Base-by-base conservation (phyloP, 371 early-diverging fungal species). In the Batrachochytrium dendrobatidis region DNA sequence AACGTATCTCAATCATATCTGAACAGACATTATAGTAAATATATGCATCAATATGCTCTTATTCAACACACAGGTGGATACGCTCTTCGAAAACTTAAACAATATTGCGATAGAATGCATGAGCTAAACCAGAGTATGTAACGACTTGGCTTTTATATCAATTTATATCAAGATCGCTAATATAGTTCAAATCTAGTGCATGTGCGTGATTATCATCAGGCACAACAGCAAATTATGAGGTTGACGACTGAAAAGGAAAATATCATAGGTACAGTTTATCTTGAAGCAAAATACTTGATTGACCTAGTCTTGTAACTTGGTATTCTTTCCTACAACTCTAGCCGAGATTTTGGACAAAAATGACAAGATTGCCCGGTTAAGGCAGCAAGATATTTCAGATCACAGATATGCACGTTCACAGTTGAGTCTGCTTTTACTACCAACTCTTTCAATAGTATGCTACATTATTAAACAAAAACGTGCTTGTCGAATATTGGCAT, bases 51-150 rank as follows among this genome's bases (percentile, higher is more conserved):
- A 39, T 39, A 20, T 20, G 15, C 15, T 20, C 39, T 15, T 39
- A 39, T 20, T 39, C 15, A 39, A 20, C 60, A 2, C 33, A 24
- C 28, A 73, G 76, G 76, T 12, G 76, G 73, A 17, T 65, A 69
- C 65, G 73, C 74, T 18, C 51, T 77, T 18, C 54, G 71, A n/a
- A 67, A 66, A 35, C 53, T 77, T 28, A 74, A 77, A 65, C 49
- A 56, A 26, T 69, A 73, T 44, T 71, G 68, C 56, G 77, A 77
- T 20, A 60, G 73, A 34, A 54, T 74, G 4, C 67, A 60, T 35
- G 34, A 59, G 22, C 29, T 58, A 12, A 71, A 76, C 59, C 44
- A 56, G 26, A 33, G 70, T 64, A 6, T 1, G 61, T 20, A 12
- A 29, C 48, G 4, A 6, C 8, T 8, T 6, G 18, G 26, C 15